phyloP scores from a whole-genome alignment of 2,329 filamentous ascomycete species.

The Aureobasidium melanogenum region DNA sequence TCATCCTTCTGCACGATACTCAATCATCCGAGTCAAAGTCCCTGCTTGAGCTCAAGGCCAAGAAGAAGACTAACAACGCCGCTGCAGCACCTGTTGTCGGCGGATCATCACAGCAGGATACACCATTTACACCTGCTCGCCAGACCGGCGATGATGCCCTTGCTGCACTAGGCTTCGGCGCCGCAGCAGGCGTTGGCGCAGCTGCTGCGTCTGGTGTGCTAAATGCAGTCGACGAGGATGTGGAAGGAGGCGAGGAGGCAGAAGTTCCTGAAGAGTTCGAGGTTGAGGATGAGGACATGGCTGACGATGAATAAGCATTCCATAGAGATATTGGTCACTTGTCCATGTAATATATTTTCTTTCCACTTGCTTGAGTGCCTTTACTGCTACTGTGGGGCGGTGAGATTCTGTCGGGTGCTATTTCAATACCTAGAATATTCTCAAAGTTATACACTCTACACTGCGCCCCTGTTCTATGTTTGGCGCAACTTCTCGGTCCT shows the following conservation, averaged over 20 bases:
- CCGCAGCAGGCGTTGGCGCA: constrained; percentile 22
- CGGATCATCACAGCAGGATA: constrained; percentile 25
- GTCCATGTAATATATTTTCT: constrained; percentile 2
- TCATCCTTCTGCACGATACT: constrained; percentile 82
- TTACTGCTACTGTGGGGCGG: neutral
- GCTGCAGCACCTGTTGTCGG: constrained; percentile 32
- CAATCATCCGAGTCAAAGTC: constrained; percentile 68
- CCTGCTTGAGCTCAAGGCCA: constrained; percentile 84
- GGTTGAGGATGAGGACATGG: constrained; percentile 55
- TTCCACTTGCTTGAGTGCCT: neutral
- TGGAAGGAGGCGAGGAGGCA: constrained; percentile 64
- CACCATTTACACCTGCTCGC: constrained; percentile 21
- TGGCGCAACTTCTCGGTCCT: no score
- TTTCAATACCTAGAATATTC: neutral
- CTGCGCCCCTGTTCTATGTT: no score
- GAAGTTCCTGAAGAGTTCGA: constrained; percentile 64
- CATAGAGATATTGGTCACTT: neutral
- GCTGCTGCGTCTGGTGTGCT: constrained; percentile 59
- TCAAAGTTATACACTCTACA: no score
- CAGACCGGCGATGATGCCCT: constrained; percentile 22
- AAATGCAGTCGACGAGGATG: constrained; percentile 81
- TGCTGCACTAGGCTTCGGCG: constrained; percentile 39
- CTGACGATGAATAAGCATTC: constrained; percentile 1
- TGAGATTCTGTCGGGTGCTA: neutral
- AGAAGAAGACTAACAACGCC: constrained; percentile 54